Evolutionary conservation across 1,139 yeast genomes (phyloP).

Genomic region (Suhomyces wounanorum): DNA sequence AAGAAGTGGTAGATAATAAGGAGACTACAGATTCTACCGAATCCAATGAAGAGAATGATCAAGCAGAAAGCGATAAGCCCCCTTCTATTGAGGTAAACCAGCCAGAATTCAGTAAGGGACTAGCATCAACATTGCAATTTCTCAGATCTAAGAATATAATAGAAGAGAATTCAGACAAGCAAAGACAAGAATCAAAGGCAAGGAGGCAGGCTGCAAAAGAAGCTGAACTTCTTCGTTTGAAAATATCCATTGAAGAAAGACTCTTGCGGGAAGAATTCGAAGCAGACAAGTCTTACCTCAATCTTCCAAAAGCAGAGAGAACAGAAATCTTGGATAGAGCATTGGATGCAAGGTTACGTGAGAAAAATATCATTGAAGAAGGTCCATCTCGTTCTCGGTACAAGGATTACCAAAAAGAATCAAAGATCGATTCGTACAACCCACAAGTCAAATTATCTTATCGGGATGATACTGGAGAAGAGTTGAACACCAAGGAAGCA

Average conservation of each 20-base stretch:
- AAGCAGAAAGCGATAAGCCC: neutral
- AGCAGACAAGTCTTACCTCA: slow-evolving; percentile 33
- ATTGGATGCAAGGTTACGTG: slow-evolving; percentile 33
- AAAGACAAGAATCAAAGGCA: slow-evolving; percentile 18
- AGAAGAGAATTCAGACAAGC: slow-evolving; percentile 17
- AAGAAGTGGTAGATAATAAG: slow-evolving; percentile 10
- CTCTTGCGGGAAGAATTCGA: slow-evolving; percentile 43
- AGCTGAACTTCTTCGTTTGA: slow-evolving; percentile 36
- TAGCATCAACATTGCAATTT: slow-evolving; percentile 59
- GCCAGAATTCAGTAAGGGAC: slow-evolving; percentile 45
- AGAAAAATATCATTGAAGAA: slow-evolving; percentile 27
- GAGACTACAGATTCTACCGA: slow-evolving; percentile 5
- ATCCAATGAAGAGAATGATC: slow-evolving; percentile 6
- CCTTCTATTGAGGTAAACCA: neutral
- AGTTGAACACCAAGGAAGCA: slow-evolving; percentile 72
- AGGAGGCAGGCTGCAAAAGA: slow-evolving; percentile 33
- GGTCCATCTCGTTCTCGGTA: slow-evolving; percentile 18
- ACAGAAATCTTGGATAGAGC: slow-evolving; percentile 27
- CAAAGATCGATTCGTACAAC: slow-evolving; percentile 48
- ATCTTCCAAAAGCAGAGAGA: slow-evolving; percentile 33
- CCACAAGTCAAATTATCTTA: slow-evolving; percentile 69
- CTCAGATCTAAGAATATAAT: slow-evolving; percentile 50
- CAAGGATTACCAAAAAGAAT: neutral
- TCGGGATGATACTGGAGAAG: slow-evolving; percentile 70
- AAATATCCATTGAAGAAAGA: slow-evolving; percentile 41